phyloP scores from a whole-genome alignment of 768 basidiomycete genomes.

The Pluteus cervinus region DNA sequence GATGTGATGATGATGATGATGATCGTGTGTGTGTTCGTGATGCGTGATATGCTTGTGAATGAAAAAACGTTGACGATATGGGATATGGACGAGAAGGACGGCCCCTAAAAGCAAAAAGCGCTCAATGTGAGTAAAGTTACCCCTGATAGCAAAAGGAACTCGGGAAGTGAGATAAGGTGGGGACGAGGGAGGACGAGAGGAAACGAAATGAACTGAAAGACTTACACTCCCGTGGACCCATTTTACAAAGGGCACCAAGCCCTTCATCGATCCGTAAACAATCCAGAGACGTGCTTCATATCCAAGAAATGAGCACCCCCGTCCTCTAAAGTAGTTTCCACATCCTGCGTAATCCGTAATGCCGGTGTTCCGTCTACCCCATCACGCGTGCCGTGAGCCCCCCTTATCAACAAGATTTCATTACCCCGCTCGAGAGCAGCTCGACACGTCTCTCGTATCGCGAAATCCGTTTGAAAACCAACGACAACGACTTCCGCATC shows the following conservation, averaged over 20 bases:
- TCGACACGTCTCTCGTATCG: slow-evolving; percentile 52
- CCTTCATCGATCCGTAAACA: slow-evolving; percentile 55
- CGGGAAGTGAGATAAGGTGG: no score
- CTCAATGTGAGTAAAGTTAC: no score
- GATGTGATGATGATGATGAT: no score
- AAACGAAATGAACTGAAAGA: no score
- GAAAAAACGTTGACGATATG: no score
- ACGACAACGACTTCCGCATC: slow-evolving; percentile 61
- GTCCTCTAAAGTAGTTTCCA: slow-evolving; percentile 64
- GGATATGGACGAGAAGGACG: no score
- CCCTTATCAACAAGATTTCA: slow-evolving; percentile 55
- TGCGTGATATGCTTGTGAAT: no score
- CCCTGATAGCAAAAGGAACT: no score
- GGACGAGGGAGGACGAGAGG: no score
- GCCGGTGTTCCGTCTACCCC: slow-evolving; percentile 52
- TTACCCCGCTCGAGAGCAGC: slow-evolving; percentile 60
- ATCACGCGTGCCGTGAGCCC: slow-evolving; percentile 66
- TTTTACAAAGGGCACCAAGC: not conserved
- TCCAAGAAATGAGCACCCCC: slow-evolving; percentile 60
- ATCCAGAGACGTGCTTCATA: slow-evolving; percentile 55
- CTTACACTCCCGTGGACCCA: no score
- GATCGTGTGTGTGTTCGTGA: no score
- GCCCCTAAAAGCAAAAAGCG: no score
- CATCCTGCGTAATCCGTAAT: slow-evolving; percentile 44
- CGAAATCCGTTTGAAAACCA: slow-evolving; percentile 66